Conservation (phyloP, 495 filamentous ascomycete genomes). For the Xylaria castorea region DNA sequence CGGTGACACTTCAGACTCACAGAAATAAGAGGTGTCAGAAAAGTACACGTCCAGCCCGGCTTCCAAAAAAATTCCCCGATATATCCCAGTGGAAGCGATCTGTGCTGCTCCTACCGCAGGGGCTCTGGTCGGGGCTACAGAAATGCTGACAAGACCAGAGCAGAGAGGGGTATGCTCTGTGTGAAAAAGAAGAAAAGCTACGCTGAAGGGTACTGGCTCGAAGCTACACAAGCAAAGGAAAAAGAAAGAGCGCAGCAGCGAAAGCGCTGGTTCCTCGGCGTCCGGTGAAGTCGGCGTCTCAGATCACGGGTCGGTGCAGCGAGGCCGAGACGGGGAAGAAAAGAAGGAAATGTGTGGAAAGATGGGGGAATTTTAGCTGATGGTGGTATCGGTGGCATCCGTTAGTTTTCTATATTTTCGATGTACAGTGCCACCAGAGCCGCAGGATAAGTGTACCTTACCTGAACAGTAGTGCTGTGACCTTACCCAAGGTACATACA, state of each 20-base stretch:
- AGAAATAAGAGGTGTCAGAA: neutral
- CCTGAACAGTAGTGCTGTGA: conserved; percentile 11
- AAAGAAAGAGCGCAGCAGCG: conserved; percentile 16
- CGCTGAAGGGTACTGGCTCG: conserved; percentile 28
- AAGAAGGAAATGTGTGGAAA: conserved; percentile 22
- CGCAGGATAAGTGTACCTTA: conserved; percentile 16
- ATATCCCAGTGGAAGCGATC: conserved; percentile 18
- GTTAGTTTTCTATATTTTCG: conserved; percentile 19
- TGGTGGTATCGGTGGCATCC: conserved; percentile 11
- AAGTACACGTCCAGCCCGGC: neutral
- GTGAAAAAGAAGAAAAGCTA: conserved; percentile 27
- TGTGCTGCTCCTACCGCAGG: conserved; percentile 18
- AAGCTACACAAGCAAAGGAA: conserved; percentile 22
- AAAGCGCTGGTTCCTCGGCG: conserved; percentile 11
- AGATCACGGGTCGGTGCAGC: conserved; percentile 19
- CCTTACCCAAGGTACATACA: neutral
- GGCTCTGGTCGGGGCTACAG: conserved; percentile 14
- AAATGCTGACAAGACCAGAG: neutral
- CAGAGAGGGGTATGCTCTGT: conserved; percentile 3
- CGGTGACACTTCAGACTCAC: conserved; percentile 2
- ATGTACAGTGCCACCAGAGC: neutral
- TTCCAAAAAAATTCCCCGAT: conserved; percentile 4
- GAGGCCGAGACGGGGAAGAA: conserved; percentile 22
- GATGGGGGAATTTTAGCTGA: conserved; percentile 1
- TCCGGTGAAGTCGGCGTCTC: conserved; percentile 24